Base-by-base conservation (phyloP, 139 green algal species). In the Asterochloris erici region DNA sequence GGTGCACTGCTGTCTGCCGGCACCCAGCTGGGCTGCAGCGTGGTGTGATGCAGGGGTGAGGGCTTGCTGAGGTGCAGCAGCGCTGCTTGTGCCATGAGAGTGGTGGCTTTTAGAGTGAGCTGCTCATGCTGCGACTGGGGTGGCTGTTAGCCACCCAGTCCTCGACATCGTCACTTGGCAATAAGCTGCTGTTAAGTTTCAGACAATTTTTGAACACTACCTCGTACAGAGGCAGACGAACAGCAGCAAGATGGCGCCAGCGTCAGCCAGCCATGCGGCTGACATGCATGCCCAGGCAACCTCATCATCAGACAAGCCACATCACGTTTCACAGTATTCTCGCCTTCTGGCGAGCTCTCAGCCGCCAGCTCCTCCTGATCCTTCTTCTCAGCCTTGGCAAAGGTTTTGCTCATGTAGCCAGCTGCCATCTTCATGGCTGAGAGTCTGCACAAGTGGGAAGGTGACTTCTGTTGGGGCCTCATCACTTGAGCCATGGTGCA, bases 381-480 rank as follows among this genome's bases (percentile, higher is more conserved):
- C 38, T 80, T 24, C 61, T 80, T 80, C 76, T 80, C 76, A 61
- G 68, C 76, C 61, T 80, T 80, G 60, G 76, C 76, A 61, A 80
- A 61, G 12, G 76, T 62, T 26, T 80, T 80, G 76, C 76, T 62
- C 54, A 80, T 16, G 60, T 80, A 80, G 23, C 76, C 76, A 12
- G 76, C 76, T 47, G 76, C 76, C 76, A 80, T 80, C 60, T 80
- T 80, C 76, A 80, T 80, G 54, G 68, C 76, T 16, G 76, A 80
- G 4, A 80, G n/a, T 14, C 76, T 80, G 60, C 76, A 54, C 6
- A 54, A 54, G 38, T 54, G 38, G 4, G 6, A 10, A 6, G 38
- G 4, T 10, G 38, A 54, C 6, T 54, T 54, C 38, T n/a, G 38
- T 54, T 6, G 6, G 38, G 38, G 38, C 38, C 38, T 54, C 38